Evolutionary conservation across 129 eudicot species (phyloP), one percentile per base, ranked within the genome.

Genomic region (Tanacetum coccineum): DNA sequence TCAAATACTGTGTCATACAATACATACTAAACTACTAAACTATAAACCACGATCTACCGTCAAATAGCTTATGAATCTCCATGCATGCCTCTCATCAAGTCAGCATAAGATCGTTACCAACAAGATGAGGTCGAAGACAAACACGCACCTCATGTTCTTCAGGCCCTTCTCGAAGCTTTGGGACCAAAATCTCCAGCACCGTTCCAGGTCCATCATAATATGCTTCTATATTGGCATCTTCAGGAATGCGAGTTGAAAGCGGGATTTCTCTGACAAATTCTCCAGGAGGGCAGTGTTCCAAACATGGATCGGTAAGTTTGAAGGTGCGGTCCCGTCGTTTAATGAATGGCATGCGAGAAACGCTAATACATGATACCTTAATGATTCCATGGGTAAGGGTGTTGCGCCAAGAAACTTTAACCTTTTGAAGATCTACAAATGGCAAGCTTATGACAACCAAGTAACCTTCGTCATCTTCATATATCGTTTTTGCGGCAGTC

Each of bases 271-370:
- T 65, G 3, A 91, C 84, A 45, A 91, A 91, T 74, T 91, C 97
- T 12, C 97, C 97, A 6, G 97, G 93, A 1, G 95, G 97, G 72
- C 97, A 91, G 79, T 91, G 97, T 70, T 91, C 97, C n/a, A 87
- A 69, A 59, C 79, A 79, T 0, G 79, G 78, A 70, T 87, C 97
- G 2, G 84, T 67, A 4, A 91, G 87, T 83, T 81, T 83, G 70
- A 91, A 91, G 30, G 93, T 87, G 70, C 97, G 74, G 49, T 81
- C 83, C 2, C 84, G 83, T 68, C 95, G 87, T 80, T 84, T 85
- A 51, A 91, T 79, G 50, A 78, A 82, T n/a, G 95, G 93, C 70
- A 76, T 65, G 11, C 92, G 59, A 3, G 97, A 87, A 12, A 85
- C 81, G 59, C 97, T 91, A 60, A 74, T 30, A 68, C 97, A 87